A percentile compares a stretch with the other conserved stretches of the same genome.
Evolutionary conservation across 352 stramenopile genomes (phyloP).

Genomic region (Phytophthora citrophthora): DNA sequence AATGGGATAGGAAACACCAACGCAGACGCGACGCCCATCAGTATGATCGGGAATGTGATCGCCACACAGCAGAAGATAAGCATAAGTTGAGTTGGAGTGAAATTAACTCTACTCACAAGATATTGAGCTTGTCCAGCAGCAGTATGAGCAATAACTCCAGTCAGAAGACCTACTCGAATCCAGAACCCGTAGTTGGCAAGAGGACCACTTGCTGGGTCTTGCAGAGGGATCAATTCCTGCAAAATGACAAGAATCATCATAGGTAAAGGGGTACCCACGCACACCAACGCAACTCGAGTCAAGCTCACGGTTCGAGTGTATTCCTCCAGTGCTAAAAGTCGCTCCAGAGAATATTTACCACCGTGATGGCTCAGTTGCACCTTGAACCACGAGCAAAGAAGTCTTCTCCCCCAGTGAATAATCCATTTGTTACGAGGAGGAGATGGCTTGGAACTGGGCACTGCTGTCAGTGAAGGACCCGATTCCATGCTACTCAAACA

Average conservation of each 20-base stretch:
- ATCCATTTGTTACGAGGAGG: background rate
- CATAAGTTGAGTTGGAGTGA: background rate
- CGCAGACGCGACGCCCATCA: background rate
- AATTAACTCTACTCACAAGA: background rate
- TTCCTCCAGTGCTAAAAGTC: background rate
- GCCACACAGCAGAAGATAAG: background rate
- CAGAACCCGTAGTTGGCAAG: slow-evolving; percentile 13
- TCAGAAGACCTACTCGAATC: slow-evolving; percentile 7
- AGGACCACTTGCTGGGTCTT: slow-evolving; percentile 1
- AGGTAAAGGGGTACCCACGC: background rate
- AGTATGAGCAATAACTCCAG: background rate
- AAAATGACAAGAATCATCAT: background rate
- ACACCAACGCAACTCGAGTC: background rate
- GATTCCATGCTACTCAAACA: background rate
- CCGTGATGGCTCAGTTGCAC: background rate
- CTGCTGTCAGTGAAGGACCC: no score
- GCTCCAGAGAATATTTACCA: background rate
- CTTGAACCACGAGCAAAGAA: background rate
- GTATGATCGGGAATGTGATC: background rate
- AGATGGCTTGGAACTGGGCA: background rate
- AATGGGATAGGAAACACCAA: slow-evolving; percentile 21
- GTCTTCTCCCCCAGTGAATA: background rate
- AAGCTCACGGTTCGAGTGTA: background rate
- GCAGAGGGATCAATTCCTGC: slow-evolving; percentile 15
- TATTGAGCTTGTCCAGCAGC: background rate